Base-by-base conservation (phyloP, 208 protist genomes). In the Acanthamoeba healyi region DNA sequence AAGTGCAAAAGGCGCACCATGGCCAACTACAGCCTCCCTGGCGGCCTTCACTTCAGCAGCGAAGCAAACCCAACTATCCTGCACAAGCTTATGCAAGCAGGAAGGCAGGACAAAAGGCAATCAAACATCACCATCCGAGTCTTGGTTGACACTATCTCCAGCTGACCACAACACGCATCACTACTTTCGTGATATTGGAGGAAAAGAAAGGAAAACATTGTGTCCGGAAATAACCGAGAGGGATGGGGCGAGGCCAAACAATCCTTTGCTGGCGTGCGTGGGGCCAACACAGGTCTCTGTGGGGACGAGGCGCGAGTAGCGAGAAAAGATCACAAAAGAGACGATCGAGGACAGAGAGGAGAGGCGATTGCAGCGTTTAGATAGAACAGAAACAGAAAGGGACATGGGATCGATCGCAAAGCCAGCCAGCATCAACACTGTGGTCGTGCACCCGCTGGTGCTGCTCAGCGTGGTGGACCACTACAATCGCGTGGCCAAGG, bases 401-500 rank as follows among this genome's bases (percentile, higher is more conserved):
- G n/a, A n/a, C n/a, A 56, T 56, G 74, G 74, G n/a, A 56, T 49
- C 46, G 15, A 38, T 36, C 22, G 74, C 46, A 14, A 84, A 84
- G 46, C 44, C 74, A 15, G 29, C 74, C 26, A 36, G 26, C 44
- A 84, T 84, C 38, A 36, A 84, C 74, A 84, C 74, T 14, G 89
- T 93, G 9, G 89, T 93, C 7, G 89, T 93, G 40, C 89, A 93
- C 49, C 89, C 89, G 14, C 70, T 93, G 7, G 89, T 99, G 29
- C 96, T 99, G 94, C 98, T 99, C 1, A 99, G 97, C 42, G 98
- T 99, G 1, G 99, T 99, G 15, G 99, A 99, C 95, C 99, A 99
- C 97, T 99, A 99, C 95, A 99, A 99, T 49, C 98, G 99, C n/a
- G 98, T 99, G 87, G 99, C 95, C 34, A 95, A 96, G 94, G 97